Evolutionary conservation across 768 basidiomycete genomes (phyloP).

Genomic region (Tylopilus plumbeoviolaceoides): DNA sequence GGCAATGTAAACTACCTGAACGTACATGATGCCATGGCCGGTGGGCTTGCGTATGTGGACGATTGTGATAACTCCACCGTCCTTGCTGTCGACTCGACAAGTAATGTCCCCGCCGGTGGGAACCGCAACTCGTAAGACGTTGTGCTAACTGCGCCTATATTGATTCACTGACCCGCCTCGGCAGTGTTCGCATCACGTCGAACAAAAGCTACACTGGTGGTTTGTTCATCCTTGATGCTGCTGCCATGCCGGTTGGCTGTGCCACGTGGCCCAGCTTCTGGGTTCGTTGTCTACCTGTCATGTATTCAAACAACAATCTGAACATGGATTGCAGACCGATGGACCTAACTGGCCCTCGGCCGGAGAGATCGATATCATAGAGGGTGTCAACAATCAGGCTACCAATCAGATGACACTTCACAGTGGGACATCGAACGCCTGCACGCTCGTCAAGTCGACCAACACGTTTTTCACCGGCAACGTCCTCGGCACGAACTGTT

Average conservation of each 20-base stretch:
- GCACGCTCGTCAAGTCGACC: constrained; percentile 17
- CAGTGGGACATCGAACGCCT: constrained; percentile 42
- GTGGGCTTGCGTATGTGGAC: constrained; percentile 61
- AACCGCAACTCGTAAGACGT: constrained; percentile 49
- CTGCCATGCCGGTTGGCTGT: constrained; percentile 68
- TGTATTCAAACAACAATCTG: not conserved
- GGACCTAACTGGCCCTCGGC: constrained; percentile 49
- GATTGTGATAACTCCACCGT: constrained; percentile 48
- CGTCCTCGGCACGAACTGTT: constrained; percentile 33
- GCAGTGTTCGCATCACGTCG: constrained; percentile 64
- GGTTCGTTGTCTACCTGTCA: constrained; percentile 23
- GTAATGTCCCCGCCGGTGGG: constrained; percentile 43
- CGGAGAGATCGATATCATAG: constrained; percentile 72
- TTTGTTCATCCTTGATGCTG: constrained; percentile 72
- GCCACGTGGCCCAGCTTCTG: constrained; percentile 59
- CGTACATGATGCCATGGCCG: constrained; percentile 41
- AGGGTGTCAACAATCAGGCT: constrained; percentile 60
- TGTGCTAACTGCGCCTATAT: not conserved
- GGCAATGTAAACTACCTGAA: constrained; percentile 62
- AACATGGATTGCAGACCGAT: constrained; percentile 31
- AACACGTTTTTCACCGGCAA: constrained; percentile 20
- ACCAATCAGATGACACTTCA: constrained; percentile 68
- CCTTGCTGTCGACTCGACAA: constrained; percentile 59
- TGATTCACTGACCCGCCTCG: not conserved
- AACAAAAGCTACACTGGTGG: constrained; percentile 61